Base-by-base conservation (phyloP, 148 eudicot species). In the Fallopia convolvulus region DNA sequence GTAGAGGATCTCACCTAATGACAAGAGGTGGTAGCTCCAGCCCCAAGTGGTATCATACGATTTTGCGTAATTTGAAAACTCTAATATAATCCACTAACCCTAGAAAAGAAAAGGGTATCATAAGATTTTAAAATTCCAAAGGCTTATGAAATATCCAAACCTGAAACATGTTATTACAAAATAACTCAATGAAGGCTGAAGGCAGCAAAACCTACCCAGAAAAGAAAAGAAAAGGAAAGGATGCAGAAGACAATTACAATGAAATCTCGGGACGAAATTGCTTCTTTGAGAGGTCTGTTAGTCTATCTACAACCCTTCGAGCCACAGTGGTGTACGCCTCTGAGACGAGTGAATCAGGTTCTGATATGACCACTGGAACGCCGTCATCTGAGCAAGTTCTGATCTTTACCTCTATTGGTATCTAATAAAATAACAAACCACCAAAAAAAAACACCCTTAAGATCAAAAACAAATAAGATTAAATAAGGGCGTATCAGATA, bases 341-440 rank as follows among this genome's bases (percentile, higher is more conserved):
- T 70, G 99, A 82, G 48, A 89, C 90, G 0, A 79, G 72, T n/a
- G 94, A 89, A 55, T 92, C 86, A 6, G 97, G 97, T 5, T 85
- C 73, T 30, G 97, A 90, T 55, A 91, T 77, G 52, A 95, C 97
- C 12, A 95, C 81, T 14, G 99, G 99, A 50, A 87, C 80, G 44
- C 97, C 99, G 80, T 91, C 97, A 80, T 95, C 97, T 39, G 93
- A 87, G 68, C 97, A 80, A 74, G 84, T 89, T 81, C 97, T 85
- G 48, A 92, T 89, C 76, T 84, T 83, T 80, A 83, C 83, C 83
- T 92, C 99, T 77, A 95, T 40, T 20, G 97, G 99, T 80, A 94
- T 88, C 99, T 94, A 84, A 47, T 44, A 44, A 10, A 44, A 6
- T 6, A 44, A 6, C 47, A 44, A 6, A 44, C 8, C 4, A 44